Evolutionary conservation across 306 rosid species (phyloP).

Genomic region (Prunus padus): DNA sequence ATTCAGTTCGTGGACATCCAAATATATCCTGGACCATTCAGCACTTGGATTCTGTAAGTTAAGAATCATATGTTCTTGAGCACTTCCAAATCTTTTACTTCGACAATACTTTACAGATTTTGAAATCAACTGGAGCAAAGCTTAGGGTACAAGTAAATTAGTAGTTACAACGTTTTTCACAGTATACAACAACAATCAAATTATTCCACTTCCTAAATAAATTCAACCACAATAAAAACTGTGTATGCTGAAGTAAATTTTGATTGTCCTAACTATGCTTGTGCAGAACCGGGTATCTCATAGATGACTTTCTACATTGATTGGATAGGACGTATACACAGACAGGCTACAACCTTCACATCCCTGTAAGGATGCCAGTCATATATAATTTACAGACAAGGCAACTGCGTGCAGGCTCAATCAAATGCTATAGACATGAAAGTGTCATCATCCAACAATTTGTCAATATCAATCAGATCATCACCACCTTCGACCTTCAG

Average conservation of each 20-base stretch:
- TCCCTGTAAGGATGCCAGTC: constrained; percentile 33
- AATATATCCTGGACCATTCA: no score
- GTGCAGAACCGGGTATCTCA: neutral
- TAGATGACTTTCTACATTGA: constrained; percentile 7
- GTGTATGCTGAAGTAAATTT: neutral
- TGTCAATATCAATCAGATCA: constrained; percentile 66
- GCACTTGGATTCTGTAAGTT: no score
- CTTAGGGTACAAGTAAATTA: neutral
- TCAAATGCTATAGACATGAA: constrained; percentile 71
- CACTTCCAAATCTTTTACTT: no score
- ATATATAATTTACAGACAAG: constrained; percentile 34
- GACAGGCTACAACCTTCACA: constrained; percentile 32
- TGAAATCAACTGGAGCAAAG: neutral
- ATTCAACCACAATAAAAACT: neutral
- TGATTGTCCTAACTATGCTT: neutral
- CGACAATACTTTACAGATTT: neutral
- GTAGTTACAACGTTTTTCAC: neutral
- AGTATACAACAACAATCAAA: neutral
- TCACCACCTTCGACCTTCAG: constrained; percentile 58
- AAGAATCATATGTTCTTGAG: no score
- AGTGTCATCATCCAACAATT: constrained; percentile 68
- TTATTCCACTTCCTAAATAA: neutral
- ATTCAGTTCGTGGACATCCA: no score
- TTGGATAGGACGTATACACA: constrained; percentile 46
- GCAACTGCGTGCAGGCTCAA: constrained; percentile 33